A percentile compares a stretch with the other conserved stretches of the same genome.
Conservation (phyloP, 2,329 filamentous ascomycete genomes). For the Cadophora luteo-olivacea region DNA sequence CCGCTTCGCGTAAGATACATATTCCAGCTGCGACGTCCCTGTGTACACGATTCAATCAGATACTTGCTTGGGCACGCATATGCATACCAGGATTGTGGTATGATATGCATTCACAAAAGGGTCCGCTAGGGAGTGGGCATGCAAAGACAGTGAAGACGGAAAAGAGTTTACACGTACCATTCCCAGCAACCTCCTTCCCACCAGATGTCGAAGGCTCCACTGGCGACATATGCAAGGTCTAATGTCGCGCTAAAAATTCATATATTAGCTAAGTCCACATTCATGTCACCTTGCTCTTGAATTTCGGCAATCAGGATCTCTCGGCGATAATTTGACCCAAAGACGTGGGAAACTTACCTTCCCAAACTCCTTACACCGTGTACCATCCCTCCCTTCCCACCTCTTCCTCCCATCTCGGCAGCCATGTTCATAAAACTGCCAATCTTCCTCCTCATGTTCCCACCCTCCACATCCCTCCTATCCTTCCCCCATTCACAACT, state of each 20-base stretch:
- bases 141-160: neutral
- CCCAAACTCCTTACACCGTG: slow-evolving; percentile 77
- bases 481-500: slow-evolving; percentile 84
- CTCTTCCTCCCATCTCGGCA: slow-evolving; percentile 65
- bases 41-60: neutral
- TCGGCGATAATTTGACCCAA: neutral
- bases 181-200: slow-evolving; percentile 86
- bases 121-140: neutral
- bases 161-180: slow-evolving; percentile 58
- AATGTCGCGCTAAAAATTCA: slow-evolving; percentile 65
- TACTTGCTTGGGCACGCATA: neutral
- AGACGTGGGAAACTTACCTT: slow-evolving; percentile 46
- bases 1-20: slow-evolving; percentile 75
- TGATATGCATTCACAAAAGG: neutral
- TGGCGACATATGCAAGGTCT: slow-evolving; percentile 77
- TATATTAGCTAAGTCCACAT: slow-evolving; percentile 2
- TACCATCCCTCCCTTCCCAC: slow-evolving; percentile 78
- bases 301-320: neutral
- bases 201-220: slow-evolving; percentile 81
- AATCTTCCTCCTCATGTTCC: slow-evolving; percentile 74
- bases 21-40: slow-evolving; percentile 80
- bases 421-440: slow-evolving; percentile 81
- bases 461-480: slow-evolving; percentile 63
- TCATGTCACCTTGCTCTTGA: no score
- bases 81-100: slow-evolving; percentile 1